Percentiles rank a stretch among this genome's conserved stretches.
Evolutionary conservation across 805 yeast species (phyloP).

Genomic region (Cyberlindnera xishuangbannaensis): DNA sequence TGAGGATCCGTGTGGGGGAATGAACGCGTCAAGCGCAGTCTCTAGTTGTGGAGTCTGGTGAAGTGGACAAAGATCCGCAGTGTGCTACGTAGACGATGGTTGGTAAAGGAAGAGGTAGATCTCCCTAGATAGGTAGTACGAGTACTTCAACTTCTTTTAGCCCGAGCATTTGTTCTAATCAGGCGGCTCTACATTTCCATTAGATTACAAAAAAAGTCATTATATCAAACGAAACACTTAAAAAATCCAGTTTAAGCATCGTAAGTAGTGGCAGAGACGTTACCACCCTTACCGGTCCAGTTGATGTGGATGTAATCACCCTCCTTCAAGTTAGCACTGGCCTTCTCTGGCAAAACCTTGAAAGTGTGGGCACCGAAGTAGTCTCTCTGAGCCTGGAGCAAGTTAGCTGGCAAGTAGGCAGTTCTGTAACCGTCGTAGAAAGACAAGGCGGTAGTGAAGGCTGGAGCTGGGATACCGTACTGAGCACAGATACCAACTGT

Average conservation of each 20-base stretch:
- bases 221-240: too few species aligned
- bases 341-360: constrained; percentile 85
- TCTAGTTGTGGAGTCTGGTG: too few species aligned
- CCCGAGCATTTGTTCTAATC: too few species aligned
- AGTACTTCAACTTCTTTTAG: too few species aligned
- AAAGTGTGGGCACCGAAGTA: constrained; percentile 99
- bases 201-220: too few species aligned
- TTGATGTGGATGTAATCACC: constrained; percentile 87
- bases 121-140: too few species aligned
- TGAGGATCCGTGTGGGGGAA: too few species aligned
- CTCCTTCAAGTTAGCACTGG: constrained; percentile 68
- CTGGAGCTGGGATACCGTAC: constrained; percentile 95
- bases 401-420: constrained; percentile 91
- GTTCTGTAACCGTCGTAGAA: constrained; percentile 99
- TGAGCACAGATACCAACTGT: constrained; percentile 71
- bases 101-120: too few species aligned
- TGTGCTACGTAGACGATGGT: too few species aligned
- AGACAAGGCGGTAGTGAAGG: constrained; percentile 92
- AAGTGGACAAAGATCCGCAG: too few species aligned
- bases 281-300: constrained; percentile 99
- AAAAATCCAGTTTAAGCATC: constrained; percentile 80
- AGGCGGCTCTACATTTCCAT: too few species aligned
- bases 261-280: constrained; percentile 92
- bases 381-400: constrained; percentile 99
- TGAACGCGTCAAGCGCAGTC: too few species aligned